phyloP scores from a whole-genome alignment of 2,329 filamentous ascomycete genomes.

The Alternaria hordeiaustralica region DNA sequence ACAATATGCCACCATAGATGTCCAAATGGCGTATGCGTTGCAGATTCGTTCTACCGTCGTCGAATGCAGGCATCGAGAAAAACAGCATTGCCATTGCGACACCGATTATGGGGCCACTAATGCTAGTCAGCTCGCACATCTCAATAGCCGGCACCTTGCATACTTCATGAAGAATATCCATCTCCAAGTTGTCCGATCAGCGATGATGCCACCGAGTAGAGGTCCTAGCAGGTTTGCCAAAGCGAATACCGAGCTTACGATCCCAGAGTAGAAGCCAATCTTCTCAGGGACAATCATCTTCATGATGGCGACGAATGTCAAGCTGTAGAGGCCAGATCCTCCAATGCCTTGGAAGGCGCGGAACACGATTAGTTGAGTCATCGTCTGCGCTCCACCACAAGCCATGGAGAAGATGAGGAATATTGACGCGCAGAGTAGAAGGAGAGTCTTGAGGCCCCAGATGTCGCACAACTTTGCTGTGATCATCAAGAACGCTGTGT shows the following conservation, averaged over 20 bases:
- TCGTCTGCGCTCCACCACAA: constrained; percentile 19
- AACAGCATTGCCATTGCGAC: constrained; percentile 31
- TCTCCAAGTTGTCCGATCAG: constrained; percentile 51
- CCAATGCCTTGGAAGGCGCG: constrained; percentile 55
- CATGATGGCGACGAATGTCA: constrained; percentile 47
- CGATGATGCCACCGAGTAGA: constrained; percentile 54
- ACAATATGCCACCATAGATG: constrained; percentile 36
- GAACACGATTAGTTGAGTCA: constrained; percentile 38
- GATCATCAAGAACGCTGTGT: constrained; percentile 42
- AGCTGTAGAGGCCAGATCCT: constrained; percentile 56
- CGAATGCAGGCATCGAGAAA: constrained; percentile 33
- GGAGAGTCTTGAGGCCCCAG: constrained; percentile 32
- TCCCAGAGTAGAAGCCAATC: constrained; percentile 43
- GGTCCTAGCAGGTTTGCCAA: constrained; percentile 54
- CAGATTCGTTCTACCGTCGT: constrained; percentile 32
- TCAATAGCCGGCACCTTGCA: constrained; percentile 13
- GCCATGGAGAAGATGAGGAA: constrained; percentile 44
- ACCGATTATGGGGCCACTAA: constrained; percentile 34
- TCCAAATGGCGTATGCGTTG: constrained; percentile 40
- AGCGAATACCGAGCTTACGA: constrained; percentile 48
- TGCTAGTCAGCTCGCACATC: neutral
- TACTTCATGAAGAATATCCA: constrained; percentile 60
- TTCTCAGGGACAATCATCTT: constrained; percentile 39
- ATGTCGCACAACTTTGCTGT: constrained; percentile 42
- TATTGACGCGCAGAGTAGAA: constrained; percentile 29